Conservation (phyloP, 2,329 filamentous ascomycete species). For the Apiospora phragmitis region DNA sequence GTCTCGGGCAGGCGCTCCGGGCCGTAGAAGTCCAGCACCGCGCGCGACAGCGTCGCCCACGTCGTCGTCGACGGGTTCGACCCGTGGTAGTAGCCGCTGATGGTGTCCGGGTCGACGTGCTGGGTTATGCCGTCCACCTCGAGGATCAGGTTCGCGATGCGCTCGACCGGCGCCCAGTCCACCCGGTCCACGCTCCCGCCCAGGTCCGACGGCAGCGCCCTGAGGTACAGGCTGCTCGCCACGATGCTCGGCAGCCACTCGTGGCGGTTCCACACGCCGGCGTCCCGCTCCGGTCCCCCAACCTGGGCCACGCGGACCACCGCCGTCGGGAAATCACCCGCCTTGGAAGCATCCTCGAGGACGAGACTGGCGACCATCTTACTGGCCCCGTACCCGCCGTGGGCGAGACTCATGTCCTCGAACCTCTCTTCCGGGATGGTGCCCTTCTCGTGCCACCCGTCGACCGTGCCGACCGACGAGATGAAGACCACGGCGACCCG, state of each 20-base stretch:
- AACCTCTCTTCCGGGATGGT: conserved; percentile 36
- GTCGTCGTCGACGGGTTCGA: conserved; percentile 14
- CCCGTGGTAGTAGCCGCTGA: conserved; percentile 17
- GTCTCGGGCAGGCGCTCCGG: conserved; percentile 11
- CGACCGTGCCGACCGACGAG: conserved; percentile 37
- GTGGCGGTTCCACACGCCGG: conserved; percentile 50
- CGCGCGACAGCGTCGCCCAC: conserved; percentile 11
- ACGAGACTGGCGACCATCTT: conserved; percentile 40
- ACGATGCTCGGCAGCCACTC: conserved; percentile 54
- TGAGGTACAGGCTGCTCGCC: conserved; percentile 45
- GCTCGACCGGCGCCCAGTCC: conserved; percentile 42
- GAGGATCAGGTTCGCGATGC: conserved; percentile 14
- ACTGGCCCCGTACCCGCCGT: conserved; percentile 39
- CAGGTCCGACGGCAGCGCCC: conserved; percentile 43
- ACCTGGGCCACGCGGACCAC: conserved; percentile 45
- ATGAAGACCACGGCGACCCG: conserved; percentile 39
- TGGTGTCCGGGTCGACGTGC: background rate
- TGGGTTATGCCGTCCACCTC: conserved; percentile 15
- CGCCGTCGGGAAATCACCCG: conserved; percentile 33
- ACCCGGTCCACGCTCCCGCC: conserved; percentile 38
- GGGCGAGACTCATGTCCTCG: conserved; percentile 26
- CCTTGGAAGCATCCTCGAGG: conserved; percentile 34
- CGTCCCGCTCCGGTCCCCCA: conserved; percentile 34
- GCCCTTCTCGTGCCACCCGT: conserved; percentile 25
- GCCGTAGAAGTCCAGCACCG: conserved; percentile 15